Conservation (phyloP, 139 green algal genomes). For the Edaphochlamys debaryana region DNA sequence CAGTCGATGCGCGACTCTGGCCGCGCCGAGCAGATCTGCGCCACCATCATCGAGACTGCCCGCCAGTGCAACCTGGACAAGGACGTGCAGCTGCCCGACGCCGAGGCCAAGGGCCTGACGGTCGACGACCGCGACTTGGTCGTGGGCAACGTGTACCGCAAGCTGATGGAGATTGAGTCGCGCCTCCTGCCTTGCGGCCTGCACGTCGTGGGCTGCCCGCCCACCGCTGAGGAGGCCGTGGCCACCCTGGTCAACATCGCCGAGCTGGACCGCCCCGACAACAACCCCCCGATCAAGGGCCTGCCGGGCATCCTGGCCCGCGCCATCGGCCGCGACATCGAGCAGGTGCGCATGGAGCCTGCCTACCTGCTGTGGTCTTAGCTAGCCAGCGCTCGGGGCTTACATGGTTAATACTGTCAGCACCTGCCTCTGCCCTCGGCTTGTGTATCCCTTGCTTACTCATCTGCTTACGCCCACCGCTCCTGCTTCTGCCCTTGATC, state of each 20-base stretch:
- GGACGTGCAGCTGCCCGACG: constrained; percentile 89
- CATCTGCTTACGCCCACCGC: too few relatives aligned
- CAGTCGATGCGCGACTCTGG: constrained; percentile 91
- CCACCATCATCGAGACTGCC: constrained; percentile 97
- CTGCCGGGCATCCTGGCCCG: constrained; percentile 92
- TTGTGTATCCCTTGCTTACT: too few relatives aligned
- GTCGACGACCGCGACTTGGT: constrained; percentile 86
- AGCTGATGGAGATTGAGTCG: constrained; percentile 99
- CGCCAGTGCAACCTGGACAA: constrained; percentile 96
- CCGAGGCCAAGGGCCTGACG: constrained; percentile 68
- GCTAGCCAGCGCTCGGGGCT: too few relatives aligned
- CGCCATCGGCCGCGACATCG: constrained; percentile 90
- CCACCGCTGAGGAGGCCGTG: constrained; percentile 94
- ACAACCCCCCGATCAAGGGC: constrained; percentile 87
- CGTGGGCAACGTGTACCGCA: constrained; percentile 89
- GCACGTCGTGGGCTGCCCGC: constrained; percentile 93
- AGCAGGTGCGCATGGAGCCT: constrained; percentile 71
- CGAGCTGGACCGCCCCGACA: constrained; percentile 93
- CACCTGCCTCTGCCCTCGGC: too few relatives aligned
- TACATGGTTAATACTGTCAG: too few relatives aligned
- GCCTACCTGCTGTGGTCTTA: too few relatives aligned
- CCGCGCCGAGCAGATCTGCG: constrained; percentile 87
- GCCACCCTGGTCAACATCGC: constrained; percentile 99
- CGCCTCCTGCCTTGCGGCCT: constrained; percentile 97
- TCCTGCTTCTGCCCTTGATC: too few relatives aligned